These are phyloP conservation scores for Zygotorulaspora chibaensis DNA, from an alignment of 805 yeast genomes.

Conservation along the genomic window DNA sequence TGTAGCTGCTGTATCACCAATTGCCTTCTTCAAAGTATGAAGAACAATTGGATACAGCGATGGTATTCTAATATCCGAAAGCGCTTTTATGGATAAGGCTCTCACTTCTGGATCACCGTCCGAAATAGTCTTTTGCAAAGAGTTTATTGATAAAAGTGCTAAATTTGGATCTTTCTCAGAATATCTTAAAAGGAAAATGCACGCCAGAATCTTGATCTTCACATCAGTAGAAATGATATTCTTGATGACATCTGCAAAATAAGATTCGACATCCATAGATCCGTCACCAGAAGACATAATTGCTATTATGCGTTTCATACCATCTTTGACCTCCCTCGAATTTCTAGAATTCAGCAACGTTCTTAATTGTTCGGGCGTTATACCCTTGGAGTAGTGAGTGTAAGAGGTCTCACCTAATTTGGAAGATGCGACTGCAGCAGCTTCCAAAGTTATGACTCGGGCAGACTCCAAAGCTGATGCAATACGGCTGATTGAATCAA, in stretches of 20 bases:
- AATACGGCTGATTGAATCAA: constrained; percentile 55
- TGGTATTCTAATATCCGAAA: constrained; percentile 78
- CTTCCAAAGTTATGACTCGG: constrained; percentile 71
- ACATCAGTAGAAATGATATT: constrained; percentile 67
- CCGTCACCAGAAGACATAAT: constrained; percentile 41
- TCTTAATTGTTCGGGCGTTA: constrained; percentile 62
- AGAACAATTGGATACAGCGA: constrained; percentile 76
- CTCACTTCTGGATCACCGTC: constrained; percentile 68
- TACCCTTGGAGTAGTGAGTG: constrained; percentile 37
- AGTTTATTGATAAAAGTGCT: constrained; percentile 85
- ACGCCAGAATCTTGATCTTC: constrained; percentile 69
- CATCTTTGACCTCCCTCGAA: constrained; percentile 59
- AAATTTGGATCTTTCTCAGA: constrained; percentile 84
- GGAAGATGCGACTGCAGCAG: constrained; percentile 74
- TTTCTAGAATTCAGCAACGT: constrained; percentile 62
- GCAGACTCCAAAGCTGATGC: constrained; percentile 78
- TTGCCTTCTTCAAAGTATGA: constrained; percentile 64
- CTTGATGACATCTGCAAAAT: constrained; percentile 85
- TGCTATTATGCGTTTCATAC: constrained; percentile 53
- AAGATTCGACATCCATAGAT: constrained; percentile 40
- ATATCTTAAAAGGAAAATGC: constrained; percentile 65
- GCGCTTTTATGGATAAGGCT: constrained; percentile 68
- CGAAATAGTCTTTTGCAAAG: constrained; percentile 76
- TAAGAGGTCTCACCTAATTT: constrained; percentile 58
- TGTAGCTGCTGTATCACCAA: constrained; percentile 65